These are phyloP conservation scores for Globisporangium solare DNA, from an alignment of 352 stramenopile species.

Conservation along the genomic window DNA sequence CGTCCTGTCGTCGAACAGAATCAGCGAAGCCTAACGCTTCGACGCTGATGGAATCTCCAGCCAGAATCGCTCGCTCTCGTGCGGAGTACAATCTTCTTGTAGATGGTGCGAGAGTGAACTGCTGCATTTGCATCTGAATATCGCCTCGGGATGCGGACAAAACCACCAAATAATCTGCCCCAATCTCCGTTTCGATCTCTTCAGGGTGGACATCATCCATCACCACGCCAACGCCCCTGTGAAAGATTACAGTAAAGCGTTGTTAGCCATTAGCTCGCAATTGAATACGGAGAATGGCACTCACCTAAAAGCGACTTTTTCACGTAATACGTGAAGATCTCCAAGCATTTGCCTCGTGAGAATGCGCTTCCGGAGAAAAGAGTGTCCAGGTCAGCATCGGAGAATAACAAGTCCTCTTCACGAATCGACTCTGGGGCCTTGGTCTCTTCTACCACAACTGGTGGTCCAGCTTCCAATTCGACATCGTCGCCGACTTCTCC, in stretches of 20 bases:
- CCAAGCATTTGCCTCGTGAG: conserved; percentile 20
- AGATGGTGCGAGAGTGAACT: conserved; percentile 31
- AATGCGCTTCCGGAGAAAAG: conserved; percentile 34
- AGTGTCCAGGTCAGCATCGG: conserved; percentile 27
- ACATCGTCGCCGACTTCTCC: neutral
- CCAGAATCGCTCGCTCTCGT: conserved; percentile 42
- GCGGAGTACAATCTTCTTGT: conserved; percentile 47
- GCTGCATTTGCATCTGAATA: conserved; percentile 22
- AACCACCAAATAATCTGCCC: conserved; percentile 47
- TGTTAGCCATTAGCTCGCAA: neutral
- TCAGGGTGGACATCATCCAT: conserved; percentile 56
- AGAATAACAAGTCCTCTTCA: conserved; percentile 30
- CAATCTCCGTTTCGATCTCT: conserved; percentile 30
- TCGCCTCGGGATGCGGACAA: conserved; percentile 43
- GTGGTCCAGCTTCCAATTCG: conserved; percentile 2
- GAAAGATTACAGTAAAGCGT: neutral
- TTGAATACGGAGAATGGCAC: neutral
- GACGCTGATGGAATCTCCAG: conserved; percentile 3
- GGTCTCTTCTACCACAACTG: conserved; percentile 7
- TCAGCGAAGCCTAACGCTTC: conserved; percentile 31
- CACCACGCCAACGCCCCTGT: conserved; percentile 52
- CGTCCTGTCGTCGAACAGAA: conserved; percentile 8
- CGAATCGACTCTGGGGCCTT: neutral
- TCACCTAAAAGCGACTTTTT: conserved; percentile 32
- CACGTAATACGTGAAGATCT: conserved; percentile 36